Base-by-base conservation (phyloP, 805 yeast genomes). In the Saccharomycopsis lassenensis region DNA sequence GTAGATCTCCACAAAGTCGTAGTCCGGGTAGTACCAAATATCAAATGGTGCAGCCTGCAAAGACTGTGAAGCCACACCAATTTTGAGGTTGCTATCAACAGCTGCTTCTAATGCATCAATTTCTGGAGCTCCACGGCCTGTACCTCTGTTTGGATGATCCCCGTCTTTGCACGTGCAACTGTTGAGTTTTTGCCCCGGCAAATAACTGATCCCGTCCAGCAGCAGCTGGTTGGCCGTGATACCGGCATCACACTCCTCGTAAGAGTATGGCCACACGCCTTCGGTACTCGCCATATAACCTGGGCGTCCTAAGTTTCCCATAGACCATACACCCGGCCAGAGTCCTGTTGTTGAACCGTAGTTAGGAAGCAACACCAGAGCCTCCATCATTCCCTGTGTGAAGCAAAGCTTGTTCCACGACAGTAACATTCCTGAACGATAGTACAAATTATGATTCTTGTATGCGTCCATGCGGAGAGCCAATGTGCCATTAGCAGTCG, bases 251-350 rank as follows among this genome's bases (percentile, higher is more conserved):
- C 96, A 87, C 3, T 73, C 55, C 24, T 79, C 78, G 55, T 87
- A 87, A 2, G 89, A 65, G 51, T 86, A 87, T 3, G 97, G 96
- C 97, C 97, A 87, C 18, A 82, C 78, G 41, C 96, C 96, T 18
- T 87, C 94, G 2, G 95, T 74, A 3, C 89, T 65, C 4, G 94
- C 84, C 61, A 74, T 59, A 52, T 73, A 87, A 7, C 97, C 97
- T 0, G 96, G 93, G 48, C 96, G 73, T 19, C 81, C 97, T 46
- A 87, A 64, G 52, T 87, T 87, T 30, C 96, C 96, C 74, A 87
- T 65, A 4, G 95, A 70, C 96, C 96, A 87, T 40, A 84, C 49
- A 65, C 95, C 97, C 1, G 97, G 96, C 97, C 97, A 87, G 46
- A 87, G 62, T 14, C 97, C 97, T 4, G 79, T 63, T 21, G 77